Evolutionary conservation across 176 grass and related monocot species (phyloP), one percentile per base, ranked within the genome.

Genomic region (Cocos nucifera): DNA sequence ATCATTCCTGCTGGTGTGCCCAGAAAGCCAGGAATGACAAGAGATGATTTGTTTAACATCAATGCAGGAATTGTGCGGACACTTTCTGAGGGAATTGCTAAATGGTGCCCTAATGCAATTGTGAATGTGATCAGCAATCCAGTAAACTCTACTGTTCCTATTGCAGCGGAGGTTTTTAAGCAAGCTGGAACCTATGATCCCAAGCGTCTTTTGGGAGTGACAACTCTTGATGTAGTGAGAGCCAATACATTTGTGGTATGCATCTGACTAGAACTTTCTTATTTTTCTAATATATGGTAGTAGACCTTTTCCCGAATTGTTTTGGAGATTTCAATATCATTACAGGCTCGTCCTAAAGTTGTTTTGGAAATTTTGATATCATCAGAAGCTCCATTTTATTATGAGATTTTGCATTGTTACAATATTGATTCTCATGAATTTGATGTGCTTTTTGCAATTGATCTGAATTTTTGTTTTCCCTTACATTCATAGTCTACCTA

Each of bases 111-210:
- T 14, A 53, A 78, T 72, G 84, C 93, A 23, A 72, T 92, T 57
- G 84, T 98, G 50, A 92, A 92, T 49, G 61, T 98, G 79, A 98
- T 98, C 70, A 98, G 93, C 69, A 98, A 98, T 63, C 93, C 93
- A 35, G 87, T 98, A 61, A 92, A 98, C 77, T 98, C 93, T 2
- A 98, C 93, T 5, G 84, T 98, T 1, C 87, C 93, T 48, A 83
- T 98, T 74, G 93, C 93, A n/a, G 93, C 93, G 17, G 93, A 98
- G 51, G 93, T 98, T 78, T 92, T 98, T 69, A 98, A 98, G 70
- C 88, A 78, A 75, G 87, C 93, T 61, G 93, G 93, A 50, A 88
- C 76, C n/a, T 98, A 86, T 35, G 21, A 78, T 60, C 87, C 93
- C 76, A 98, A 92, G 59, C 85, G 74, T 61, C 81, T 98, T 32